These are phyloP conservation scores for Datura wrightii DNA, from an alignment of 257 asterid genomes.

Conservation along the genomic window DNA sequence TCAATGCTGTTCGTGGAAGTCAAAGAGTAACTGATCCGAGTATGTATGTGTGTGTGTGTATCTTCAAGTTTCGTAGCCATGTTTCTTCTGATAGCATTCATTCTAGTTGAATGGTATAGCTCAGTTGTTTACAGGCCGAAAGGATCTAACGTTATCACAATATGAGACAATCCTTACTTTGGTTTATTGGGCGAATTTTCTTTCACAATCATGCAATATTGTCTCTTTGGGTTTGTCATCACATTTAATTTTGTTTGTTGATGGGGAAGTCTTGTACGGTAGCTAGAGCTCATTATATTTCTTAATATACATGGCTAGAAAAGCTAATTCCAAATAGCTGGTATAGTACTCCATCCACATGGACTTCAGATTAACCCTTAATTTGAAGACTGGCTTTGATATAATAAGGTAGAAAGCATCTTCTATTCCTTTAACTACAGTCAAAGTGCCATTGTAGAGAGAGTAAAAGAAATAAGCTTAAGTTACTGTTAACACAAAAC, in stretches of 20 bases:
- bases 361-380: not conserved
- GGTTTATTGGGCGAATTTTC: constrained; percentile 9
- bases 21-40: constrained; percentile 91
- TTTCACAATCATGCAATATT: not conserved
- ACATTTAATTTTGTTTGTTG: not conserved
- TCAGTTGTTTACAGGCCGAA: not conserved
- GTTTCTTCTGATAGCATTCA: constrained; percentile 5
- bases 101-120: constrained; percentile 13
- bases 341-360: not conserved
- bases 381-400: not conserved
- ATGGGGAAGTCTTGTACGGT: not conserved
- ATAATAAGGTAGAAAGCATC: not conserved
- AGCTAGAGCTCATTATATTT: not conserved
- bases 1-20: constrained; percentile 85
- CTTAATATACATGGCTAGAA: not conserved
- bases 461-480: not conserved
- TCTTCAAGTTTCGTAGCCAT: constrained; percentile 28
- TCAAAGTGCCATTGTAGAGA: not conserved
- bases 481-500: not conserved
- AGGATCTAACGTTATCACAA: not conserved
- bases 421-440: not conserved
- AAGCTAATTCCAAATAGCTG: constrained; percentile 2
- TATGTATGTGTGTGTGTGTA: constrained; percentile 40
- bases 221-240: not conserved
- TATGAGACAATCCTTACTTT: not conserved